phyloP scores from a whole-genome alignment of 2,329 filamentous ascomycete genomes.

The Talaromyces sp. region DNA sequence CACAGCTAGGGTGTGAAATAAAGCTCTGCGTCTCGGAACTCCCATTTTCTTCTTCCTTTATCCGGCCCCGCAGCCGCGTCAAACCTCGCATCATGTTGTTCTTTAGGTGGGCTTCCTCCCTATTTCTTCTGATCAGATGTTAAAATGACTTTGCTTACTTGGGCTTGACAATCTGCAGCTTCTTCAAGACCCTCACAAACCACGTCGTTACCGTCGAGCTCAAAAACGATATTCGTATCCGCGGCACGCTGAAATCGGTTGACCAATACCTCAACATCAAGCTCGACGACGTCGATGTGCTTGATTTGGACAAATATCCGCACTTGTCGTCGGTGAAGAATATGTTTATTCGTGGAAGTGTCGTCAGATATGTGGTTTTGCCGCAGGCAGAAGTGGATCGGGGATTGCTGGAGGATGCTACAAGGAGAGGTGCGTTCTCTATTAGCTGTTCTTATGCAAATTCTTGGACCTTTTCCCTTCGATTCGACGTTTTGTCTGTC shows the following conservation, averaged over 20 bases:
- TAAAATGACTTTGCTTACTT: not conserved
- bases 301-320: slow-evolving; percentile 91
- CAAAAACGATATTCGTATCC: slow-evolving; percentile 98
- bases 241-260: slow-evolving; percentile 90
- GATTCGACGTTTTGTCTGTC: not conserved
- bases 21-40: not conserved
- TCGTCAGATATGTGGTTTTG: slow-evolving; percentile 87
- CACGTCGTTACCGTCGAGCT: slow-evolving; percentile 96
- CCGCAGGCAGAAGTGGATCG: slow-evolving; percentile 78
- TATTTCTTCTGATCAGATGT: not conserved
- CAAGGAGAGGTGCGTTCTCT: slow-evolving; percentile 62
- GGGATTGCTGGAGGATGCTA: slow-evolving; percentile 82
- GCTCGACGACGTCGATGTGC: slow-evolving; percentile 86
- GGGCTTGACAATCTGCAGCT: slow-evolving; percentile 47
- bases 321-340: slow-evolving; percentile 90
- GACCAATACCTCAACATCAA: slow-evolving; percentile 99
- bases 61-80: not conserved
- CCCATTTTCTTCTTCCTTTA: not conserved
- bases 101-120: slow-evolving; percentile 39
- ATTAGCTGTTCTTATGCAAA: not conserved
- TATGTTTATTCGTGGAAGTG: slow-evolving; percentile 89
- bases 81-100: slow-evolving; percentile 41
- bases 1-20: not conserved
- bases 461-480: slow-evolving; percentile 6
- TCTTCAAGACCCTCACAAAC: slow-evolving; percentile 98